Evolutionary conservation across 2,329 filamentous ascomycete species (phyloP).

Genomic region (Talaromyces sp.): DNA sequence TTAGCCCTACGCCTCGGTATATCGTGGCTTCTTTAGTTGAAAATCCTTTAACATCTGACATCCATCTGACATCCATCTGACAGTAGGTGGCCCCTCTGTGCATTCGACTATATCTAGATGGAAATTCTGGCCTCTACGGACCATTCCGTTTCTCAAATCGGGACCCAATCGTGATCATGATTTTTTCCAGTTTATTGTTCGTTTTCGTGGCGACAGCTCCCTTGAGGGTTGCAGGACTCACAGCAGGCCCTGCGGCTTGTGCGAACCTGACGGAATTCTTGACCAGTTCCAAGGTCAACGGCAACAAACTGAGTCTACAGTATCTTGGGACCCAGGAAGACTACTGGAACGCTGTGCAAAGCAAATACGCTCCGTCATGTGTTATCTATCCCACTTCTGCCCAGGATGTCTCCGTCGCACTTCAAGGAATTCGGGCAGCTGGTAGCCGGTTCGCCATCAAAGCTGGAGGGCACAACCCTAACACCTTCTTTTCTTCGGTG

Average conservation of each 20-base stretch:
- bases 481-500: conserved; percentile 24
- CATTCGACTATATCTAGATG: background rate
- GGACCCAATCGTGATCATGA: background rate
- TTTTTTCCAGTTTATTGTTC: background rate
- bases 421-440: conserved; percentile 20
- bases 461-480: conserved; percentile 24
- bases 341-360: conserved; percentile 18
- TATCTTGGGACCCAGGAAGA: background rate
- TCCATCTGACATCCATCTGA: background rate
- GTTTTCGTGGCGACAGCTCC: background rate
- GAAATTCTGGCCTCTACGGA: background rate
- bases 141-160: background rate
- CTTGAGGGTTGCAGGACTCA: background rate
- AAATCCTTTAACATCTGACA: background rate
- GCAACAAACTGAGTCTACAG: background rate
- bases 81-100: background rate
- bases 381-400: conserved; percentile 21
- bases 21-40: background rate
- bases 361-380: conserved; percentile 21
- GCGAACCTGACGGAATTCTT: background rate
- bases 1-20: background rate
- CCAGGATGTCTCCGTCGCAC: conserved; percentile 21
- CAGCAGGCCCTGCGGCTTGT: background rate
- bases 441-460: conserved; percentile 24
- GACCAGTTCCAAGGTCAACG: background rate